Conservation (phyloP, 768 basidiomycete genomes). For the Tubosaeta sp. region DNA sequence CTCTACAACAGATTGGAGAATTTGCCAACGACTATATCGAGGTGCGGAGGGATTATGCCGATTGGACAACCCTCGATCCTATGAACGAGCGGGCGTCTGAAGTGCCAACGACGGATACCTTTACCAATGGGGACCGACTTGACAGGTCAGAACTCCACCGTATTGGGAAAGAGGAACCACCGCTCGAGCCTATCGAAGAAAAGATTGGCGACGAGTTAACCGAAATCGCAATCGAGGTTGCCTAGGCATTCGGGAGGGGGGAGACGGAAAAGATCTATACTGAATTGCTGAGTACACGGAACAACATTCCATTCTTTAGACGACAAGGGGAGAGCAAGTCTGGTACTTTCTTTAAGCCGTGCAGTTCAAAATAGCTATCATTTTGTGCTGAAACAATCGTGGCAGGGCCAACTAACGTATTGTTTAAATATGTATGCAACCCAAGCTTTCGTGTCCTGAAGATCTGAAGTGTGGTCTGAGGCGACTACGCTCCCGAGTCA, state of each 20-base stretch:
- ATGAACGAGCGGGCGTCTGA: slow-evolving; percentile 6
- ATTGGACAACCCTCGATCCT: slow-evolving; percentile 38
- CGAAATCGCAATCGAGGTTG: neutral
- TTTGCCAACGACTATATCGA: slow-evolving; percentile 70
- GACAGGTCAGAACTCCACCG: slow-evolving; percentile 30
- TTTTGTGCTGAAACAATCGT: neutral
- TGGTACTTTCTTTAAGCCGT: neutral
- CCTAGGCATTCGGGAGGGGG: neutral
- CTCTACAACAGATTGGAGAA: slow-evolving; percentile 51
- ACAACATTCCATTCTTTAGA: neutral
- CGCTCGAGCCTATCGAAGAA: slow-evolving; percentile 14
- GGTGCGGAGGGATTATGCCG: slow-evolving; percentile 59
- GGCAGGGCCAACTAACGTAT: neutral
- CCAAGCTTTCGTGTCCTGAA: neutral
- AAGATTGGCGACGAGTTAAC: slow-evolving; percentile 4
- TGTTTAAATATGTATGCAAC: slow-evolving; percentile 2
- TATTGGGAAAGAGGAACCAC: slow-evolving; percentile 10
- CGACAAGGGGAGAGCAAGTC: neutral
- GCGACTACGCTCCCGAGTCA: slow-evolving; percentile 24
- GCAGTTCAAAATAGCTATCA: neutral
- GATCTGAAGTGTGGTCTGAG: neutral
- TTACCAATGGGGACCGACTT: slow-evolving; percentile 35
- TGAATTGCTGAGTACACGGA: neutral
- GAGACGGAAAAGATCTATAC: neutral
- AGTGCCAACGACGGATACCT: slow-evolving; percentile 9